These are phyloP conservation scores for Solanum corneliomulleri DNA, from an alignment of 257 asterid genomes.

Conservation along the genomic window DNA sequence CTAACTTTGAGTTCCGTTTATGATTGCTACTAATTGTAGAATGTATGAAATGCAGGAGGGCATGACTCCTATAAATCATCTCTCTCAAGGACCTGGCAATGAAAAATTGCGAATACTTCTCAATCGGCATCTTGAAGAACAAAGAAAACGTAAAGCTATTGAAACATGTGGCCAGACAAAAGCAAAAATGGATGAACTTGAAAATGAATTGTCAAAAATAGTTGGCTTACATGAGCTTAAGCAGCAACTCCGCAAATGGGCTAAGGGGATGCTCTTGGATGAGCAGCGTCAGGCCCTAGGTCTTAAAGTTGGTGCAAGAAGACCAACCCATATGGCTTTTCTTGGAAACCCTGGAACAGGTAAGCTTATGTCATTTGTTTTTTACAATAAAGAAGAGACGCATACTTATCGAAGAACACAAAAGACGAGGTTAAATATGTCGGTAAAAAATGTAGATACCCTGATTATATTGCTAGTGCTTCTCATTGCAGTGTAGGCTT, in stretches of 20 bases:
- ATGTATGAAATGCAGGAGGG: constrained; percentile 59
- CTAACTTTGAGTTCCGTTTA: not conserved
- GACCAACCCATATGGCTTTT: constrained; percentile 93
- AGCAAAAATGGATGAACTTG: constrained; percentile 77
- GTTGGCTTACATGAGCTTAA: constrained; percentile 67
- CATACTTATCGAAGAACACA: not conserved
- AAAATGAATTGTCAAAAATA: constrained; percentile 53
- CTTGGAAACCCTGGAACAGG: constrained; percentile 99
- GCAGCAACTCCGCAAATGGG: constrained; percentile 73
- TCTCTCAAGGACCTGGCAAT: constrained; percentile 70
- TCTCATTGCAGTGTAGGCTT: not conserved
- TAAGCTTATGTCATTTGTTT: not conserved
- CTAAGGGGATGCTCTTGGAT: constrained; percentile 88
- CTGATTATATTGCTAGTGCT: not conserved
- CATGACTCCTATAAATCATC: constrained; percentile 80
- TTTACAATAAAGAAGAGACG: not conserved
- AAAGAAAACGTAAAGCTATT: constrained; percentile 61
- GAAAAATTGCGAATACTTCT: constrained; percentile 63
- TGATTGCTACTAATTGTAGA: constrained; percentile 19
- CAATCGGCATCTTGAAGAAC: constrained; percentile 57
- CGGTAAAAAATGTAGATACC: not conserved
- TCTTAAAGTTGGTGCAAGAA: constrained; percentile 65
- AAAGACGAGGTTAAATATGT: not conserved
- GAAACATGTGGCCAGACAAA: constrained; percentile 79
- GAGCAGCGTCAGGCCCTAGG: constrained; percentile 85